A percentile compares a stretch with the other conserved stretches of the same genome.
These are phyloP conservation scores for Pulveroboletus sp. DNA, from an alignment of 768 basidiomycete species.

Conservation along the genomic window DNA sequence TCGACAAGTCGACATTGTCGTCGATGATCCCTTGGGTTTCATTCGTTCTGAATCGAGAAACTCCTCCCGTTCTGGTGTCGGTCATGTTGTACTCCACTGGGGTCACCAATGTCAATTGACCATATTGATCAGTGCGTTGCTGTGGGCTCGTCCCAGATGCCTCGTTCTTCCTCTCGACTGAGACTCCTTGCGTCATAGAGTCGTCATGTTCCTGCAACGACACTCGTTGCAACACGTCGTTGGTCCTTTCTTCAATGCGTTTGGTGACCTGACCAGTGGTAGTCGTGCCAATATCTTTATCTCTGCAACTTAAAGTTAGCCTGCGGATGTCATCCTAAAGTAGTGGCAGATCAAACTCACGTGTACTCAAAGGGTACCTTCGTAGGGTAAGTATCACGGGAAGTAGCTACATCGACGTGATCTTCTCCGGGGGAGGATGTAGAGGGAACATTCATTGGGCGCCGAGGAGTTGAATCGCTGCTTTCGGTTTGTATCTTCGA, in stretches of 20 bases:
- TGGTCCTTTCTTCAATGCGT: background rate
- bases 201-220: background rate
- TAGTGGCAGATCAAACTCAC: background rate
- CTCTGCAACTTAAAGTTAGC: background rate
- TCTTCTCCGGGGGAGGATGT: background rate
- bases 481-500: background rate
- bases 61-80: background rate
- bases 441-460: background rate
- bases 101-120: background rate
- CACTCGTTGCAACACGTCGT: background rate
- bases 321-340: background rate
- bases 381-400: background rate
- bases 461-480: background rate
- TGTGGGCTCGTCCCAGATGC: background rate
- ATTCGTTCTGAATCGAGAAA: background rate
- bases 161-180: background rate
- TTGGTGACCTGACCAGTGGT: background rate
- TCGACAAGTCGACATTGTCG: background rate
- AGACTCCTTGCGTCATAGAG: background rate
- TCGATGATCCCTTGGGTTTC: background rate
- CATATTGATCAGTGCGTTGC: background rate
- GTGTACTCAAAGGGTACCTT: background rate
- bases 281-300: background rate
- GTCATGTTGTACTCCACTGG: background rate
- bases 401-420: background rate